Conservation (phyloP, 208 protist genomes). For the Porcisia hertigi region DNA sequence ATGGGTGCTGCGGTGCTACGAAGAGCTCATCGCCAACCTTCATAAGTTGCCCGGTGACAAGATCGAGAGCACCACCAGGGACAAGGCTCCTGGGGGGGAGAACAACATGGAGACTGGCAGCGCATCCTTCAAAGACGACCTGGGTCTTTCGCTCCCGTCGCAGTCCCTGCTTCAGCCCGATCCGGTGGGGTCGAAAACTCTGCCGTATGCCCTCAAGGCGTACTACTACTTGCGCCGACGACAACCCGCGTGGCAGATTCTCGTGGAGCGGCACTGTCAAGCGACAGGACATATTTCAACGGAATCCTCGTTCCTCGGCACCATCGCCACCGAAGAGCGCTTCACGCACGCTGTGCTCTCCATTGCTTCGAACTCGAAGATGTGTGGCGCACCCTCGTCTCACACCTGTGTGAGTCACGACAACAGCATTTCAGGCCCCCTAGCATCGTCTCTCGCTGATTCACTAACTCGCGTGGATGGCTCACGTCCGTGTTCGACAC, state of each 20-base stretch:
- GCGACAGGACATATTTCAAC: not conserved
- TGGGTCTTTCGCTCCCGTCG: not conserved
- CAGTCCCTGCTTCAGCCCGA: conserved; percentile 1
- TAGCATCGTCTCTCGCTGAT: not conserved
- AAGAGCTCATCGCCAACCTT: conserved; percentile 19
- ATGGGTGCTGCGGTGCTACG: conserved; percentile 24
- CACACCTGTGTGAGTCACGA: not conserved
- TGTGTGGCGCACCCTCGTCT: not conserved
- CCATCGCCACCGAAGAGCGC: not conserved
- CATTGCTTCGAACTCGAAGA: not conserved
- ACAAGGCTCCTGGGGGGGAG: not conserved
- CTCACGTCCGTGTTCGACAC: conserved; percentile 4
- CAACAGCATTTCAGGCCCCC: not conserved
- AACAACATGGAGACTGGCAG: not conserved
- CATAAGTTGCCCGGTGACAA: not conserved
- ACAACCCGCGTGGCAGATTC: conserved; percentile 25
- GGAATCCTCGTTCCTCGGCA: not conserved
- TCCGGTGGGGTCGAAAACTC: conserved; percentile 1
- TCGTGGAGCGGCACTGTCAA: conserved; percentile 16
- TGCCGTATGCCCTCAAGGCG: conserved; percentile 24
- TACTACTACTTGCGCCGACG: conserved; percentile 35
- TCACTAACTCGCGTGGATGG: not conserved
- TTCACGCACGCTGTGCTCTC: conserved; percentile 10
- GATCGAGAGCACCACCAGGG: not conserved
- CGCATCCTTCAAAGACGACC: not conserved